Percentiles rank a stretch among this genome's conserved stretches.
Evolutionary conservation across 805 yeast species (phyloP).

Genomic region (Sungouiozyma ichnusensis): DNA sequence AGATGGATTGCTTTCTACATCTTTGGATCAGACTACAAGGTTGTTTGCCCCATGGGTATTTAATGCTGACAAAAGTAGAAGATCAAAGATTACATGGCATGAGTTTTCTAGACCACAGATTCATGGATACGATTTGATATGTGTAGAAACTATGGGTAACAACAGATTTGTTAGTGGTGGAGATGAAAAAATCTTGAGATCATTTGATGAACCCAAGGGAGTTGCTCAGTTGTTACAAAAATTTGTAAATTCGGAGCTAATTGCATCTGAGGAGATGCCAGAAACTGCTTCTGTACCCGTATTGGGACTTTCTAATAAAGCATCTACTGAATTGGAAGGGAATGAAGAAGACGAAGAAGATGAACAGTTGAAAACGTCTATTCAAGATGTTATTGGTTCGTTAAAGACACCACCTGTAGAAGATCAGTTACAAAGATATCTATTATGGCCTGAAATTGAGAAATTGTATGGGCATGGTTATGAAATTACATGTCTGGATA

Average conservation of each 20-base stretch:
- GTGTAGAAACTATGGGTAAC: conserved; percentile 50
- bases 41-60: conserved; percentile 55
- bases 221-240: conserved; percentile 52
- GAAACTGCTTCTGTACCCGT: conserved; percentile 89
- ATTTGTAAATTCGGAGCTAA: conserved; percentile 37
- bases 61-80: conserved; percentile 24
- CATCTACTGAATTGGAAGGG: conserved; percentile 43
- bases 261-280: conserved; percentile 38
- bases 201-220: conserved; percentile 78
- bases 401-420: conserved; percentile 67
- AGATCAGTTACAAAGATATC: conserved; percentile 81
- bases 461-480: conserved; percentile 96
- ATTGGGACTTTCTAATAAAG: conserved; percentile 86
- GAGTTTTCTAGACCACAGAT: conserved; percentile 96
- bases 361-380: conserved; percentile 30
- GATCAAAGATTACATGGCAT: conserved; percentile 48
- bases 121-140: conserved; percentile 94
- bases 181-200: conserved; percentile 85
- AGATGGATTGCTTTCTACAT: conserved; percentile 60
- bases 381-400: conserved; percentile 37
- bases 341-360: conserved; percentile 34
- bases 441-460: conserved; percentile 91
- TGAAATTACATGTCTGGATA: conserved; percentile 73
- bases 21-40: conserved; percentile 90
- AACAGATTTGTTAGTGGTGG: conserved; percentile 83